These are phyloP conservation scores for Ogataea pignaliae DNA, from an alignment of 805 yeast species.

Conservation along the genomic window DNA sequence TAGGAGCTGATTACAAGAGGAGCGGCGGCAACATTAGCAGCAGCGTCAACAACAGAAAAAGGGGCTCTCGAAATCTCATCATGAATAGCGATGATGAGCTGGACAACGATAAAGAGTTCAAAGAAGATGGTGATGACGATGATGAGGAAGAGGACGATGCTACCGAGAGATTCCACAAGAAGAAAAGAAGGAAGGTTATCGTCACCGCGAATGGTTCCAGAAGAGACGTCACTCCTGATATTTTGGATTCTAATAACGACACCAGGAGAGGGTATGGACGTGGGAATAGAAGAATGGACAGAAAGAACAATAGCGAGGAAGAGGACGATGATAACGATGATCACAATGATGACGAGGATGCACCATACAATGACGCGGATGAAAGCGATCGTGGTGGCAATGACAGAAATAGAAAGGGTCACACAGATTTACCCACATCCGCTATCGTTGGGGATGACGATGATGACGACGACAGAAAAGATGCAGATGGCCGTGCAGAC, in stretches of 20 bases:
- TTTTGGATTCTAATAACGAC: background rate
- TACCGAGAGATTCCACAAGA: conserved; percentile 13
- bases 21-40: background rate
- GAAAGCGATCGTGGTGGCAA: conserved; percentile 1
- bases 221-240: conserved; percentile 15
- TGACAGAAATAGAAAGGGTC: conserved; percentile 1
- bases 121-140: conserved; percentile 2
- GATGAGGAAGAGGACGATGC: conserved; percentile 20
- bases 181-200: conserved; percentile 17
- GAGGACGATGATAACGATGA: conserved; percentile 8
- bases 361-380: background rate
- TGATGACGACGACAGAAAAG: conserved; percentile 12
- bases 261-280: conserved; percentile 13
- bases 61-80: background rate
- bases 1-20: background rate
- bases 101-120: background rate
- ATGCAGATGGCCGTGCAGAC: conserved; percentile 5
- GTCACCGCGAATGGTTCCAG: conserved; percentile 19
- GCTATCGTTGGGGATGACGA: conserved; percentile 3
- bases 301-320: conserved; percentile 1
- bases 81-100: background rate
- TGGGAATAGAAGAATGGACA: conserved; percentile 1
- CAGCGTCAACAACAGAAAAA: conserved; percentile 2
- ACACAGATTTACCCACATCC: background rate
- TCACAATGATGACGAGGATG: conserved; percentile 2